Base-by-base conservation (phyloP, 2,329 filamentous ascomycete genomes). In the Pestalotiopsis sp. region DNA sequence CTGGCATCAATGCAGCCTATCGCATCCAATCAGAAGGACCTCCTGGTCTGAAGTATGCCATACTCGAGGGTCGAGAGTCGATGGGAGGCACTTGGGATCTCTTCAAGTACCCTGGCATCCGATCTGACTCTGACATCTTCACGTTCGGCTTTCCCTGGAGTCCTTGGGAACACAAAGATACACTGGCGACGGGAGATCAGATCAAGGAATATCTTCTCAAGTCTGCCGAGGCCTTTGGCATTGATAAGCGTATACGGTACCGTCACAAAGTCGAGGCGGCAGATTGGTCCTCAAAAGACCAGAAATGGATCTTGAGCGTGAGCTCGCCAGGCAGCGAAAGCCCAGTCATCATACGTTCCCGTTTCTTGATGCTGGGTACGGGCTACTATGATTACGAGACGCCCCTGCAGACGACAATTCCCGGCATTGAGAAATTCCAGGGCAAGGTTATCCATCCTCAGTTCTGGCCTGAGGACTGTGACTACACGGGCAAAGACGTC, bases 81-180 rank as follows among this genome's bases (percentile, higher is more conserved):
- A 83, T 95, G 4, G 93, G 93, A 1, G 93, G 93, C 1, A 95
- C 93, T 0, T 95, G 93, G 93, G 90, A 92, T 74, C 81, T 94
- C 2, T 95, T 94, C 82, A 87, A 85, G 56, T 95, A 94, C 73
- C 92, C 92, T 0, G 91, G 93, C 6, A 91, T 93, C 71, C 83
- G 88, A 58, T 90, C 88, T 2, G 87, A 91, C 70, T 89, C 87
- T 0, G 88, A 91, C 73, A 80, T 91, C 7, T 85, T 85, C 72
- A 90, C 87, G 0, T 90, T 90, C 69, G 87, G 87, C 23, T 94
- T 94, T 73, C 79, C 86, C 1, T 95, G 92, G 88, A 85, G 88
- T 58, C 90, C 91, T 0, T 95, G 92, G 92, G 81, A 80, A 12
- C 80, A 87, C 36, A 73, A 82, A 11, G 56, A 67, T 17, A 63